Evolutionary conservation across 2,329 filamentous ascomycete genomes (phyloP), one percentile per base, ranked within the genome.

Genomic region (Tolypocladium pustulatum): DNA sequence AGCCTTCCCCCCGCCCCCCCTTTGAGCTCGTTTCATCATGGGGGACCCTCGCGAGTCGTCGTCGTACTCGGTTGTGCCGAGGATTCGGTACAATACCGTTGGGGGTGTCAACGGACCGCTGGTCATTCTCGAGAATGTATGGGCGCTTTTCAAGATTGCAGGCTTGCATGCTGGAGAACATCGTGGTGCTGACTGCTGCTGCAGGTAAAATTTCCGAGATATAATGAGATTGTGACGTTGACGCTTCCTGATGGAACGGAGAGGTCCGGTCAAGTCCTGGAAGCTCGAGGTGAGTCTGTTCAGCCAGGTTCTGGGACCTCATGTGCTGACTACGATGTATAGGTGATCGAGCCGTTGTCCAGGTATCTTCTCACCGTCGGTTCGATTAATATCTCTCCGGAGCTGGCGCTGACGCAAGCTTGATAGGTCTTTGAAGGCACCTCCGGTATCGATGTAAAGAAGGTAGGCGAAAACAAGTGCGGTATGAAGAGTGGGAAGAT

Each of bases 371-470:
- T 40, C 46, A n/a, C 51, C 40, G 6, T 15, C 27, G 2, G 36
- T 49, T 8, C 55, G 30, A 2, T 17, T 37, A 22, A 41, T 32
- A 9, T 27, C 22, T 30, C n/a, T 25, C 5, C 56, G 30, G 27
- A 53, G 58, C 58, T 54, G 55, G 58, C 57, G 61, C 64, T 73
- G 63, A 71, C 65, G 61, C 63, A 58, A 54, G 51, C 49, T 40
- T 58, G 57, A 63, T 77, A 96, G 89, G 92, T 97, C 67, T 99
- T 99, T 73, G 94, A 99, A 78, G 94, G 94, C 68, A 99, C 94
- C 63, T 79, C 92, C 54, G 94, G 94, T 72, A 94, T 99, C 73
- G 94, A 99, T 83, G 94, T 99, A 65, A 97, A 97, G 84, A 99
- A 97, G 89, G 91, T 90, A 78, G 63, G 75, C 30, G 22, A 22